These are phyloP conservation scores for Pharnaceum exiguum DNA, from an alignment of 148 eudicot genomes.

Conservation along the genomic window DNA sequence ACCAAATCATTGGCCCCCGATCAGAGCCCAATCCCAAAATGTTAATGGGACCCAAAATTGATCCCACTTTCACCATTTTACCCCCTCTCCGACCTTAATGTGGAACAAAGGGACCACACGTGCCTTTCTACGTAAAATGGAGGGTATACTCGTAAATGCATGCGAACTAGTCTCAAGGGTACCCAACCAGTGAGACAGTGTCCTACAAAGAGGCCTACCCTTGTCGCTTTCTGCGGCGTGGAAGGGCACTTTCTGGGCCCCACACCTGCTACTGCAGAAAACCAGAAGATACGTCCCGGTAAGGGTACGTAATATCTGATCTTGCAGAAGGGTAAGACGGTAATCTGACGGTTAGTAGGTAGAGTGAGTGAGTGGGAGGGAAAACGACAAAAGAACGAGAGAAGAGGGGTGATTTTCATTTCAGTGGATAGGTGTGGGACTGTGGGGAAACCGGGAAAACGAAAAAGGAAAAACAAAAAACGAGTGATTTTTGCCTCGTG, in stretches of 20 bases:
- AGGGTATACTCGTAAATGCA: not conserved
- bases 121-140: not conserved
- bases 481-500: not conserved
- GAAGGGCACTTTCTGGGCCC: not conserved
- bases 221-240: slow-evolving; percentile 14
- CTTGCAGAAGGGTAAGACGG: not conserved
- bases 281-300: not conserved
- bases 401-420: no score
- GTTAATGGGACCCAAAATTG: not conserved
- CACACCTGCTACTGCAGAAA: not conserved
- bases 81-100: not conserved
- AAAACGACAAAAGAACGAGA: no score
- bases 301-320: not conserved
- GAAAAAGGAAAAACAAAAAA: not conserved
- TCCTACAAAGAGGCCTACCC: not conserved
- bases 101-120: not conserved
- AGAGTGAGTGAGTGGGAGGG: no score
- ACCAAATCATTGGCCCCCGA: not conserved
- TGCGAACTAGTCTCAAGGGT: not conserved
- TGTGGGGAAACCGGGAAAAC: no score
- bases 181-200: slow-evolving; percentile 1
- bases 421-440: no score
- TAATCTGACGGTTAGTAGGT: no score
- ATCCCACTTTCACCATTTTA: not conserved
- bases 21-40: not conserved